Percentiles rank a stretch among this genome's conserved stretches.
phyloP scores from a whole-genome alignment of 2,329 filamentous ascomycete species.

The Exophiala sp. region DNA sequence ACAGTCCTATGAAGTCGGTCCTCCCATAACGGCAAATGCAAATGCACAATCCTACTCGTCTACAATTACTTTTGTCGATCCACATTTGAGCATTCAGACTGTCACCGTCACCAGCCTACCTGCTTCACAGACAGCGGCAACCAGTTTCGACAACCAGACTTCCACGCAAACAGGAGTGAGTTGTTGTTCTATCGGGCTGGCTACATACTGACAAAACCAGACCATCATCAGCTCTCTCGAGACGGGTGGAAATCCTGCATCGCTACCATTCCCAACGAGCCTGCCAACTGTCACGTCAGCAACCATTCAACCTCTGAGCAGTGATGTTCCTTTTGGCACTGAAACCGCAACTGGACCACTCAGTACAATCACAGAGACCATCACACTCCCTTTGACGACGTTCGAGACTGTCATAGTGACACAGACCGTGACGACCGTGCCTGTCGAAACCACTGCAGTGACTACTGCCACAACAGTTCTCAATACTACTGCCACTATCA shows the following conservation, averaged over 20 bases:
- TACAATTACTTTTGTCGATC: conserved; percentile 22
- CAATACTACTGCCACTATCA: conserved; percentile 21
- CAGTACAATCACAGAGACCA: conserved; percentile 24
- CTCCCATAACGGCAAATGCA: conserved; percentile 1
- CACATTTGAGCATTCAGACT: conserved; percentile 22
- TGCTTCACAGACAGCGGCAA: conserved; percentile 21
- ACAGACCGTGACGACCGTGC: conserved; percentile 21
- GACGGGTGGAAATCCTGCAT: conserved; percentile 26
- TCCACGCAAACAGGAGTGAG: conserved; percentile 24
- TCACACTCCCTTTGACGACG: conserved; percentile 27
- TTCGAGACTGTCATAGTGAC: conserved; percentile 23
- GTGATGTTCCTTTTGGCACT: conserved; percentile 22
- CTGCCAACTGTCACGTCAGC: conserved; percentile 21
- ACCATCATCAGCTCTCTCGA: conserved; percentile 26
- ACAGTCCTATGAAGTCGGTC: conserved; percentile 1
- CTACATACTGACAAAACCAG: conserved; percentile 8
- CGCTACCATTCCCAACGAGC: conserved; percentile 28
- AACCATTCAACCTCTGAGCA: conserved; percentile 26
- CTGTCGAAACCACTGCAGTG: conserved; percentile 22
- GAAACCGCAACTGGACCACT: conserved; percentile 15
- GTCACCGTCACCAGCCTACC: conserved; percentile 20
- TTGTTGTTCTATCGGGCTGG: not conserved
- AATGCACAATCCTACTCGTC: conserved; percentile 13
- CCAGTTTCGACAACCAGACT: conserved; percentile 24
- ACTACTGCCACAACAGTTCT: conserved; percentile 25